Base-by-base conservation (phyloP, 176 grass and related monocot genomes). In the Elymus sibiricus region DNA sequence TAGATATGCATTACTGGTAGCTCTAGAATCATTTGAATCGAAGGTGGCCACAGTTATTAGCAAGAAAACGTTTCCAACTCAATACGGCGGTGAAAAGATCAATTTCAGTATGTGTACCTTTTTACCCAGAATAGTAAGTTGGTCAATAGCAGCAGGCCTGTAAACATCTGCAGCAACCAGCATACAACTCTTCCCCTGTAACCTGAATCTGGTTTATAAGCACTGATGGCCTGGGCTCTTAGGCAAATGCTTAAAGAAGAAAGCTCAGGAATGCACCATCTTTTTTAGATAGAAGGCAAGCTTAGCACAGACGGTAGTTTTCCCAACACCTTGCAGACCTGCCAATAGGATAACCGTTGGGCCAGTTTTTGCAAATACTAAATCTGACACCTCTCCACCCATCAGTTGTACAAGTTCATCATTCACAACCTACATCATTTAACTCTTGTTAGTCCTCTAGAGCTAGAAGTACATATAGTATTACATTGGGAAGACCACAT, bases 151-250 rank as follows among this genome's bases (percentile, higher is more conserved):
- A 85, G 97, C 97, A 86, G 97, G 97, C 86, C 97, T 86, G 88
- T 99, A 96, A 86, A 99, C 94, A 83, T 99, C 97, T 70, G 94
- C 94, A 84, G 97, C 97, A 22, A 99, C 85, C 68, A 96, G 90
- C 94, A 99, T 92, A 84, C 94, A 99, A 59, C 97, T 96, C 89
- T 94, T 99, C 53, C 94, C 97, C 97, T 99, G 94, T 79, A 92
- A 92, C 76, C 87, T 67, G 55, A 86, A 26, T 83, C 39, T 70
- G 72, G 76, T 83, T 68, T 88, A 84, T 91, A 79, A 90, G 83
- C 64, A 92, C 28, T 55, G 53, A 83, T 69, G 80, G 74, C 34
- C 72, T 72, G 66, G 70, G 51, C n/a, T 62, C 16, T 82, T 53
- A 77, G 62, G 19, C 79, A 78, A 78, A 76, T 28, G 13, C 27